These are phyloP conservation scores for Sordaria brevicollis DNA, from an alignment of 495 filamentous ascomycete genomes.

Conservation along the genomic window DNA sequence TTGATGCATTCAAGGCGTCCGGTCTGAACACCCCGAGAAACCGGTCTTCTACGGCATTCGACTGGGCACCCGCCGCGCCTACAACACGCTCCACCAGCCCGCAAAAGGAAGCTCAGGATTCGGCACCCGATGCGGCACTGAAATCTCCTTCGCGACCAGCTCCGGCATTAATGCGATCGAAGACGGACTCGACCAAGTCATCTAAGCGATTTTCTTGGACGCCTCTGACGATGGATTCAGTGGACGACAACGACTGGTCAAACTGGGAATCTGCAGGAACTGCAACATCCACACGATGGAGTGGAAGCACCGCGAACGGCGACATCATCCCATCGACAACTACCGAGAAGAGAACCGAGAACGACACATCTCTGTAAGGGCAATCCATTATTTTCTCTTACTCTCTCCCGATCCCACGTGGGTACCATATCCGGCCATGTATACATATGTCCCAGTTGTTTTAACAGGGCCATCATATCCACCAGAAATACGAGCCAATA, in stretches of 20 bases:
- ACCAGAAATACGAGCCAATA: background rate
- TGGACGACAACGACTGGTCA: slow-evolving; percentile 62
- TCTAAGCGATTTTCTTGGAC: slow-evolving; percentile 39
- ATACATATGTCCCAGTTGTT: background rate
- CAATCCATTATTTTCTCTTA: background rate
- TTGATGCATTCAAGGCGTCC: slow-evolving; percentile 29
- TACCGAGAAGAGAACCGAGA: slow-evolving; percentile 28
- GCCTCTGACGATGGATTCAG: slow-evolving; percentile 35
- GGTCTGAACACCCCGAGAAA: slow-evolving; percentile 8
- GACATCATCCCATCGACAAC: slow-evolving; percentile 28
- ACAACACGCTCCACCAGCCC: background rate
- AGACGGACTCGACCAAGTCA: slow-evolving; percentile 19
- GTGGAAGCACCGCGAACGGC: slow-evolving; percentile 36
- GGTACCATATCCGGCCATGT: background rate
- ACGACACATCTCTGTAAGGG: slow-evolving; percentile 32
- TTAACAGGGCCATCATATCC: background rate
- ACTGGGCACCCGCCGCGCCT: slow-evolving; percentile 8
- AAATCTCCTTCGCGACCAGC: slow-evolving; percentile 6
- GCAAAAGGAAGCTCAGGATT: background rate
- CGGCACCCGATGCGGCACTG: background rate
- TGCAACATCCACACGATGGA: slow-evolving; percentile 39
- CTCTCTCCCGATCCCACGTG: background rate
- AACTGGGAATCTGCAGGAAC: slow-evolving; percentile 53
- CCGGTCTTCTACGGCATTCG: slow-evolving; percentile 11
- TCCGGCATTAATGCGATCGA: slow-evolving; percentile 14